Conservation (phyloP, 805 yeast genomes). For the Groenewaldozyma salmanticensis region DNA sequence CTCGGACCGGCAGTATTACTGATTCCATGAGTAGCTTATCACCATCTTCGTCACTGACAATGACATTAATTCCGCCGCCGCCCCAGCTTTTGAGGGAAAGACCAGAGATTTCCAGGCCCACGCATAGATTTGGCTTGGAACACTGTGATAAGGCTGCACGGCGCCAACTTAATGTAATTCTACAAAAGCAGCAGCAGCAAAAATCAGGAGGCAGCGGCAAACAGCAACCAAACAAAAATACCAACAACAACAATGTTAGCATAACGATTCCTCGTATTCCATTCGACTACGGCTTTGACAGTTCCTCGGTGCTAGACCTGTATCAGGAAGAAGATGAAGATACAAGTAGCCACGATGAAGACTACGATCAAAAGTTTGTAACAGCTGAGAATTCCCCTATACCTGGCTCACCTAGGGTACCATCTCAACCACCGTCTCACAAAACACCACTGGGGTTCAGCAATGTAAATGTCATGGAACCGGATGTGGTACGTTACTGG, state of each 20-base stretch:
- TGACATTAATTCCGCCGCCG: slow-evolving; percentile 21
- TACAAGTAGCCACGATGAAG: too few relatives aligned
- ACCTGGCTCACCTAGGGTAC: not conserved
- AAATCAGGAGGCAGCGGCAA: too few relatives aligned
- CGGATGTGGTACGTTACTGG: slow-evolving; percentile 23
- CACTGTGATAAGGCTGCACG: slow-evolving; percentile 11
- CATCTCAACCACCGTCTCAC: too few relatives aligned
- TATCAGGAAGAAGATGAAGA: slow-evolving; percentile 6
- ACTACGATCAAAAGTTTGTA: slow-evolving; percentile 3
- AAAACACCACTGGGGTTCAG: too few relatives aligned
- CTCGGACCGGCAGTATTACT: not conserved
- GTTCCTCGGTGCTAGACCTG: slow-evolving; percentile 4
- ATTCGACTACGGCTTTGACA: slow-evolving; percentile 8
- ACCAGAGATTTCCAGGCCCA: slow-evolving; percentile 24
- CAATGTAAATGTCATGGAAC: not conserved
- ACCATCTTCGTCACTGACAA: slow-evolving; percentile 10
- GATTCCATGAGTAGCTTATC: too few relatives aligned
- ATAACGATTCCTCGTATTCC: slow-evolving; percentile 13
- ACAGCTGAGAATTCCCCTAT: slow-evolving; percentile 1
- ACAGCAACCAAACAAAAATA: too few relatives aligned
- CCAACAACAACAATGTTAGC: too few relatives aligned
- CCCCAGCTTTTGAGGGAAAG: slow-evolving; percentile 20
- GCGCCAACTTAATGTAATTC: slow-evolving; percentile 10
- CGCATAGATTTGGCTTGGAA: slow-evolving; percentile 22
- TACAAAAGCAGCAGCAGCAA: slow-evolving; percentile 3